phyloP scores from a whole-genome alignment of 805 yeast species.

The Naumovozyma baii region DNA sequence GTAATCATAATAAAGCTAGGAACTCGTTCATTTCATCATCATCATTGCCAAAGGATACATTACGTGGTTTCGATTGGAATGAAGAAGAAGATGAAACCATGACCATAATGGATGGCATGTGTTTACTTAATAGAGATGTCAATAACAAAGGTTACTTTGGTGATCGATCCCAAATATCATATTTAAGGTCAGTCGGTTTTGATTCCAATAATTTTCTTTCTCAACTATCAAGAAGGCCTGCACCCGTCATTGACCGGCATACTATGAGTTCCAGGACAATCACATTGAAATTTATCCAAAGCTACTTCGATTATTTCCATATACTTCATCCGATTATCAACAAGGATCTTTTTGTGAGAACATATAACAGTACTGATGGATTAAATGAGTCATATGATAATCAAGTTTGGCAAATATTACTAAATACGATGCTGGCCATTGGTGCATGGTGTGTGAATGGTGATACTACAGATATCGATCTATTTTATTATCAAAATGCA shows the following conservation, averaged over 20 bases:
- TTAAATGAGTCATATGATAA: conserved; percentile 5
- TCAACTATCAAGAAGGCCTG: background rate
- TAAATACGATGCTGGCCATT: conserved; percentile 51
- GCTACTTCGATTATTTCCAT: conserved; percentile 52
- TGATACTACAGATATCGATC: conserved; percentile 40
- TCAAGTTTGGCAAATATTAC: conserved; percentile 41
- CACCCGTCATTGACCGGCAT: background rate
- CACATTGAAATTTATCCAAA: conserved; percentile 31
- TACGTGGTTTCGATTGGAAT: background rate
- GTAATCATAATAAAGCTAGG: background rate
- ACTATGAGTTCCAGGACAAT: conserved; percentile 4
- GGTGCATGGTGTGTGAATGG: conserved; percentile 62
- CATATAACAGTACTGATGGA: conserved; percentile 31
- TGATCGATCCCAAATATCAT: background rate
- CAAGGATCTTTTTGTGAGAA: conserved; percentile 41
- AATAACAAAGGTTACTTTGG: background rate
- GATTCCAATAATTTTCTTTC: background rate
- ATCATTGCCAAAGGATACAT: background rate
- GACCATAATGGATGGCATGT: background rate
- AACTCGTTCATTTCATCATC: background rate
- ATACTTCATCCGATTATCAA: conserved; percentile 53
- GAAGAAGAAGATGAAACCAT: background rate
- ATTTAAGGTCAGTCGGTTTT: background rate
- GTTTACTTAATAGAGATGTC: background rate
- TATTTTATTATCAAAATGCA: conserved; percentile 44